phyloP scores from a whole-genome alignment of 345 rosid species.

The Populus deltoides region DNA sequence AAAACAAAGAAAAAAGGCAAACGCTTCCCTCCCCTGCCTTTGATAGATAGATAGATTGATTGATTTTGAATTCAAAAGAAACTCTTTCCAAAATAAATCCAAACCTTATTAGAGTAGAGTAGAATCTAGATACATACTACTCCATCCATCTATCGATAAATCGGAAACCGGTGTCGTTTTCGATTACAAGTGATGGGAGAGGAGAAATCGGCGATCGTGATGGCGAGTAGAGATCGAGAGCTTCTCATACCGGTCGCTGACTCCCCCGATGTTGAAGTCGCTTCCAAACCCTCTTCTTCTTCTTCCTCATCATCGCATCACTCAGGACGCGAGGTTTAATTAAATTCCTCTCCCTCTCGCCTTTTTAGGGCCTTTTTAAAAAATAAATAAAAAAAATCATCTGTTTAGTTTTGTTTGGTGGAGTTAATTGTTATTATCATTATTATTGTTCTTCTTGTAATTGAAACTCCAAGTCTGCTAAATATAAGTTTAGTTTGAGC shows the following conservation, averaged over 20 bases:
- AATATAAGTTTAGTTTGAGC: background rate
- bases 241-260: conserved; percentile 80
- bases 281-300: conserved; percentile 67
- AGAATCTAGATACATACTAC: too few species aligned
- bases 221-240: conserved; percentile 78
- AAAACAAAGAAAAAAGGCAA: too few species aligned
- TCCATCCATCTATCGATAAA: background rate
- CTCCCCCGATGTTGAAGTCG: conserved; percentile 36
- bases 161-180: background rate
- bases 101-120: too few species aligned
- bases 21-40: background rate
- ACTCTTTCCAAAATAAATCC: background rate
- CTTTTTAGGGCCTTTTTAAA: background rate
- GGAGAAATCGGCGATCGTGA: conserved; percentile 63
- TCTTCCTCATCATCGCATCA: conserved; percentile 55
- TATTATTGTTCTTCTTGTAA: background rate
- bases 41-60: too few species aligned
- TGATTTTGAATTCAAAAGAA: background rate
- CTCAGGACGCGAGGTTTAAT: conserved; percentile 75
- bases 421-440: too few species aligned
- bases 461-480: background rate
- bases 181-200: conserved; percentile 53
- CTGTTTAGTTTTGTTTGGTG: too few species aligned
- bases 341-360: background rate
- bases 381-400: too few species aligned